Conservation (phyloP, 306 rosid species). For the Vigna nakashimae region DNA sequence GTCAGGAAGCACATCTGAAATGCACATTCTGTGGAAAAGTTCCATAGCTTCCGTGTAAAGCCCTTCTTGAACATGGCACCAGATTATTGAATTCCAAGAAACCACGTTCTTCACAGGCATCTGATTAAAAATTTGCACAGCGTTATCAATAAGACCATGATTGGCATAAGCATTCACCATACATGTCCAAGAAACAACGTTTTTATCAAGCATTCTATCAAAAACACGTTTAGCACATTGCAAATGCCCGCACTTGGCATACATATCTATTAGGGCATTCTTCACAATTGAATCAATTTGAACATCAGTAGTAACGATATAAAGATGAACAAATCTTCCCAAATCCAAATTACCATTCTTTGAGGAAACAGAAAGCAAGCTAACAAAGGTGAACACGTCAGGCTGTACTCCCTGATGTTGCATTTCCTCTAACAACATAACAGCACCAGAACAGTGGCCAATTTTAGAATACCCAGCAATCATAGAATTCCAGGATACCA, state of each 20-base stretch:
- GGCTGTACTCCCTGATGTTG: slow-evolving; percentile 52
- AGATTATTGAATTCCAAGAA: slow-evolving; percentile 83
- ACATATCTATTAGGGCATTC: slow-evolving; percentile 74
- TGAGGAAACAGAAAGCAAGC: slow-evolving; percentile 75
- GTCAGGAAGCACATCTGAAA: slow-evolving; percentile 60
- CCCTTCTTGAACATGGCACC: slow-evolving; percentile 67
- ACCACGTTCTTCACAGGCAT: slow-evolving; percentile 73
- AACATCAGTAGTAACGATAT: slow-evolving; percentile 53
- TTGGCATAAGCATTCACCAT: slow-evolving; percentile 72
- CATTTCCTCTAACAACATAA: slow-evolving; percentile 64
- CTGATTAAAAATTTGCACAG: slow-evolving; percentile 57
- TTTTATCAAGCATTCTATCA: slow-evolving; percentile 55
- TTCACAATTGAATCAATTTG: slow-evolving; percentile 62
- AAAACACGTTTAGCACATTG: slow-evolving; percentile 53
- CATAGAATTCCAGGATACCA: slow-evolving; percentile 84
- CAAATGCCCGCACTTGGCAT: slow-evolving; percentile 74
- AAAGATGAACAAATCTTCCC: slow-evolving; percentile 66
- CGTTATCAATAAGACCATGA: slow-evolving; percentile 55
- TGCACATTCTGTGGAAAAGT: slow-evolving; percentile 64
- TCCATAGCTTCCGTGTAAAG: slow-evolving; percentile 59
- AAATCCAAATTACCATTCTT: slow-evolving; percentile 53
- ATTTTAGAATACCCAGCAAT: slow-evolving; percentile 64
- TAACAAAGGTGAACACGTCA: slow-evolving; percentile 70
- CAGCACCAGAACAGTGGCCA: slow-evolving; percentile 48
- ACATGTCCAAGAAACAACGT: slow-evolving; percentile 75